Evolutionary conservation across 345 rosid species (phyloP).

Genomic region (Hypericum androsaemum): DNA sequence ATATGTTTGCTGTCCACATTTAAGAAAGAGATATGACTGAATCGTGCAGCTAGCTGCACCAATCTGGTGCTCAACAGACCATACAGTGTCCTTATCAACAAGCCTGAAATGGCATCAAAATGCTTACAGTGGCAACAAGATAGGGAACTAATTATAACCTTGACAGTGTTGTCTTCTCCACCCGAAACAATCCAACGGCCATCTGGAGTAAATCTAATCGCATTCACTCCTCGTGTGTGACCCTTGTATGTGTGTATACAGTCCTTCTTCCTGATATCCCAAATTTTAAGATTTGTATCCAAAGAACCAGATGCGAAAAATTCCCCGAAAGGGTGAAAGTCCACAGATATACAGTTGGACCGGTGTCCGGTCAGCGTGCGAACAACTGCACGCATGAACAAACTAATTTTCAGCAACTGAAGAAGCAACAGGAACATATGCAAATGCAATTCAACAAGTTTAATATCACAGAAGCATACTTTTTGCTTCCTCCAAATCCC

Average conservation of each 20-base stretch:
- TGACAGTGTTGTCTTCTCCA: slow-evolving; percentile 90
- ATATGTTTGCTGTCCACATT: neutral
- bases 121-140: slow-evolving; percentile 3
- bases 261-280: slow-evolving; percentile 97
- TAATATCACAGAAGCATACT: slow-evolving; percentile 41
- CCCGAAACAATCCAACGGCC: slow-evolving; percentile 99
- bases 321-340: slow-evolving; percentile 98
- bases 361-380: slow-evolving; percentile 93
- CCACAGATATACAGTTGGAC: slow-evolving; percentile 92
- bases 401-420: neutral
- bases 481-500: slow-evolving; percentile 98
- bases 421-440: slow-evolving; percentile 11
- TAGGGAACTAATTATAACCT: slow-evolving; percentile 39
- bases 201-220: slow-evolving; percentile 95
- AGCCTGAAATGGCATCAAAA: too few relatives aligned
- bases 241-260: slow-evolving; percentile 99
- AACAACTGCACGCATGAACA: slow-evolving; percentile 49
- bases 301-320: slow-evolving; percentile 97
- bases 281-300: slow-evolving; percentile 95
- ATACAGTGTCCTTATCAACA: too few relatives aligned
- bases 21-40: too few relatives aligned
- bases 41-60: too few relatives aligned
- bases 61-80: too few relatives aligned
- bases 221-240: slow-evolving; percentile 94
- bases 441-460: neutral